Evolutionary conservation across 1,139 yeast genomes (phyloP), one percentile per base, ranked within the genome.

Genomic region (Casaregolazyma lundiana): DNA sequence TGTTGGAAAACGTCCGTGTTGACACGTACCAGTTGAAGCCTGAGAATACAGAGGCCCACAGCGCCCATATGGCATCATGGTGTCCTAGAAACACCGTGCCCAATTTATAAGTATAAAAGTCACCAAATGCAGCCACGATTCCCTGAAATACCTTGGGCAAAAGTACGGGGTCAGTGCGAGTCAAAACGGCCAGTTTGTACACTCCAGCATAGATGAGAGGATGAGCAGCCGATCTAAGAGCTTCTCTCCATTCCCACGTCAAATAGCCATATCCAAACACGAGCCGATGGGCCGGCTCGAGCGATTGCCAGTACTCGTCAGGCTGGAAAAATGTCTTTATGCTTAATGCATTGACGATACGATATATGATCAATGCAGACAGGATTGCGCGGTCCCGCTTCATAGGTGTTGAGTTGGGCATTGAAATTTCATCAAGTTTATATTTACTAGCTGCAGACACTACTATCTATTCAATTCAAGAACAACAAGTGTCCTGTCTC

Each of bases 191-290:
- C 17, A 68, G 55, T 42, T 59, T 54, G 51, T 72, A 77, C 0
- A 70, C 60, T 1, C 60, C 49, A 1, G 79, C 75, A 62, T 86
- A 89, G 1, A 90, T 50, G 43, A 82, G 65, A 0, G 98, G 97
- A 58, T 89, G 94, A 0, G 85, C 66, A 36, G 87, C 81, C 13
- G 95, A 84, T 50, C 99, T 68, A 7, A 94, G 67, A 1, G 80
- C 82, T 44, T 75, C 71, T 30, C 69, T 61, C 98, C 98, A 94
- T 65, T 94, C 99, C 98, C 99, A 94, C 0, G 98, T 89, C 41
- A 81, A 62, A 57, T 81, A 80, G 0, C 98, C 98, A 52, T 81
- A 84, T 1, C 94, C 92, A 63, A 75, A 89, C 0, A 82, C 83
- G 21, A 73, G 68, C 8, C 61, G 52, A 64, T 90, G 96, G 0